Conservation (phyloP, 1,139 yeast genomes). For the Pichia cactophila region DNA sequence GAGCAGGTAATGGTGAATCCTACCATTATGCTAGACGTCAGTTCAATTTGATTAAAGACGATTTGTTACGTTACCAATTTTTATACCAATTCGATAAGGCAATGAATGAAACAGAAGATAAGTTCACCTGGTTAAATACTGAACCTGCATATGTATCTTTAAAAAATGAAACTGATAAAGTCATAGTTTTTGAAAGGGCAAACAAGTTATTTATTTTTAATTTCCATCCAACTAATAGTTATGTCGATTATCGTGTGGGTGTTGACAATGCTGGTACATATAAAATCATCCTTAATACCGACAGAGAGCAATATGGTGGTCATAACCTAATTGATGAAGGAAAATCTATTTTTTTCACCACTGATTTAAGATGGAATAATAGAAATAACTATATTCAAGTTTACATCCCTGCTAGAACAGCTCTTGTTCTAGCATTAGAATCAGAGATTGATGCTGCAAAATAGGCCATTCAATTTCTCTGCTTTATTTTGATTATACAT, state of each 20-base stretch:
- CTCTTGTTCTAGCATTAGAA: conserved; percentile 54
- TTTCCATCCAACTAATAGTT: conserved; percentile 80
- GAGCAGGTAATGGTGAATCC: conserved; percentile 79
- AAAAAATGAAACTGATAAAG: conserved; percentile 83
- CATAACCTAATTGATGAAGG: conserved; percentile 62
- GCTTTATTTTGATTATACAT: background rate
- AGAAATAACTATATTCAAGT: conserved; percentile 71
- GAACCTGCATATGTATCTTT: conserved; percentile 75
- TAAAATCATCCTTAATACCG: conserved; percentile 68
- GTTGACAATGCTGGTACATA: conserved; percentile 75
- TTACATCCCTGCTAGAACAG: conserved; percentile 80
- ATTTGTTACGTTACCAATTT: conserved; percentile 68
- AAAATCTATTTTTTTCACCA: conserved; percentile 52
- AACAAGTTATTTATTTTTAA: conserved; percentile 81
- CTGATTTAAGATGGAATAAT: conserved; percentile 71
- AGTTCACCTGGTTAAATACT: conserved; percentile 64
- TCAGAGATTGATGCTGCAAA: conserved; percentile 18
- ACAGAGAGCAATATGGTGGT: conserved; percentile 69
- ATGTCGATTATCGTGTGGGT: conserved; percentile 81
- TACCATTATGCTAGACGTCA: conserved; percentile 94
- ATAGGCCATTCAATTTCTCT: background rate
- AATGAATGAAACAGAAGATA: conserved; percentile 69
- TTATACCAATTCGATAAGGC: conserved; percentile 75
- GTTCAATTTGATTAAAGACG: conserved; percentile 77
- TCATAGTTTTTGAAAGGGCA: conserved; percentile 81